Base-by-base conservation (phyloP, 2,329 filamentous ascomycete genomes). In the Cadophora malorum region DNA sequence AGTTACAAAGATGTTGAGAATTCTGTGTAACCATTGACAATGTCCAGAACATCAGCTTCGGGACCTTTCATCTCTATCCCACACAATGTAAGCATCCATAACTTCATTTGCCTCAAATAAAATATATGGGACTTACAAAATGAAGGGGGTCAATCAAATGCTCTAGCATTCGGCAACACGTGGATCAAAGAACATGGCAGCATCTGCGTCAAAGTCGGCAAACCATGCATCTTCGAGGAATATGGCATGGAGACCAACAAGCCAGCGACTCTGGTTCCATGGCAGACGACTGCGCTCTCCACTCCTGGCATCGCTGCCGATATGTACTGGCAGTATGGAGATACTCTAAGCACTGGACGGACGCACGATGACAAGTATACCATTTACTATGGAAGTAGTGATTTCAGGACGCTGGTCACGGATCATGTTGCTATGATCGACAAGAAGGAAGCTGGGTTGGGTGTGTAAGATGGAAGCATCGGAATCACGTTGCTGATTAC, bases 61-160 rank as follows among this genome's bases (percentile, higher is more conserved):
- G 81, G 14, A 85, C 83, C 1, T 82, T 85, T 71, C 84, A 87
- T 72, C 74, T 86, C 14, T 87, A 86, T 69, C 83, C 83, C 0
- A 58, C 60, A 12, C 76, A 76, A 67, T 86, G 83, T 63, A 23
- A 21, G 47, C 35, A 19, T 23, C 31, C 38, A 4, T 23, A 2
- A 12, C 5, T 19, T 21, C 19, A 8, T 19, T 12, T 21, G 6
- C 5, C 19, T 21, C 45, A 28, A 28, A 28, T 49, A 4, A n/a
- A n/a, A 8, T 21, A 4, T 19, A n/a, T 10, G 7, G 21, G 9
- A 5, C n/a, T 49, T 4, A 49, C 45, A 21, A 8, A 12, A 8
- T 10, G 7, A 19, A 63, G 61, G 47, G 82, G 70, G 74, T 49
- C 76, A 76, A 58, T 71, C 67, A 10, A 70, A 73, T 19, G 72